These are phyloP conservation scores for Calonectria hongkongensis DNA, from an alignment of 2,329 filamentous ascomycete genomes.

Conservation along the genomic window DNA sequence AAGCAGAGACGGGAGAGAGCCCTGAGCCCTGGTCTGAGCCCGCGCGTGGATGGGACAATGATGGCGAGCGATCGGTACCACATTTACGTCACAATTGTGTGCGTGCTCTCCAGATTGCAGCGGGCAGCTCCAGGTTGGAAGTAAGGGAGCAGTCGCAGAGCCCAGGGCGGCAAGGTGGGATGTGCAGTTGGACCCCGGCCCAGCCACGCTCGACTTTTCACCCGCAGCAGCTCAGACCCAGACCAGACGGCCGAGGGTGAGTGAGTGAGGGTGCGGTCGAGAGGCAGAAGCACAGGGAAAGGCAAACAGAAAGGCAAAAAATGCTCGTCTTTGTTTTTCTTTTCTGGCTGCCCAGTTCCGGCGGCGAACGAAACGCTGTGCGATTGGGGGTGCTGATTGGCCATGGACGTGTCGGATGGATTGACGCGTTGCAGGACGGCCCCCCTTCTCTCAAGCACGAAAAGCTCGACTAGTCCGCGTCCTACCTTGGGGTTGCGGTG, in stretches of 20 bases:
- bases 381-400: slow-evolving; percentile 37
- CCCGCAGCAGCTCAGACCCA: neutral
- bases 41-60: slow-evolving; percentile 12
- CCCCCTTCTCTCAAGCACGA: slow-evolving; percentile 20
- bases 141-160: slow-evolving; percentile 5
- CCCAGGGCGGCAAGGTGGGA: slow-evolving; percentile 17
- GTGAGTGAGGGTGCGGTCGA: neutral
- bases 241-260: no score
- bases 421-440: slow-evolving; percentile 30
- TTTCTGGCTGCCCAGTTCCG: slow-evolving; percentile 18
- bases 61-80: slow-evolving; percentile 28
- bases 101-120: slow-evolving; percentile 23
- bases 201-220: slow-evolving; percentile 19
- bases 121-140: slow-evolving; percentile 11
- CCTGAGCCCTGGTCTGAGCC: slow-evolving; percentile 12
- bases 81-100: slow-evolving; percentile 35
- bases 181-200: slow-evolving; percentile 10
- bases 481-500: slow-evolving; percentile 18
- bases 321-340: neutral
- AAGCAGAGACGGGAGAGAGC: neutral
- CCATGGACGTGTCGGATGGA: slow-evolving; percentile 4
- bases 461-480: slow-evolving; percentile 21
- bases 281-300: slow-evolving; percentile 24
- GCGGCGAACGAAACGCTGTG: slow-evolving; percentile 19
- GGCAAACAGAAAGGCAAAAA: slow-evolving; percentile 26